Evolutionary conservation across 83 land plant species (phyloP), one percentile per base, ranked within the genome.

Genomic region (Picea engelmannii): DNA sequence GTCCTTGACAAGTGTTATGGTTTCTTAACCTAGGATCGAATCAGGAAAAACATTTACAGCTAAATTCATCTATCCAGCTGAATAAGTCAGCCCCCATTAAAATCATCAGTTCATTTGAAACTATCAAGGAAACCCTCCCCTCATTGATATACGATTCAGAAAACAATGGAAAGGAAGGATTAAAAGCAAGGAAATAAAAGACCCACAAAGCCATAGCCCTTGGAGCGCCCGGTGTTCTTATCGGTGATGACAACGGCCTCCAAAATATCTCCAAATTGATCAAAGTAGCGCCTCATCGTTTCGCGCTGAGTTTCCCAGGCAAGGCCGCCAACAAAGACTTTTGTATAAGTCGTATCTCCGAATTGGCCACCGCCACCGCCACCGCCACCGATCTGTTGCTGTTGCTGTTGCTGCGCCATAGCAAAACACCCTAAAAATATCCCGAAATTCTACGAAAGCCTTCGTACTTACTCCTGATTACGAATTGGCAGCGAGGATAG

Each of bases 241-340:
- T 85, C 86, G 5, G 83, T 81, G 78, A 85, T 85, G 49, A 85
- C 86, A 18, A 85, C 86, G 21, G 86, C 86, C 44, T 85, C 86
- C 80, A 76, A 49, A 27, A 85, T 85, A 80, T 85, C 86, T 5
- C 86, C 86, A 58, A 85, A 85, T 71, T 85, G 86, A 78, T 85
- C 83, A 62, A 85, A 85, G 20, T 85, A 84, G 16, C 82, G 44
- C 38, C 78, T 55, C 85, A 84, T 84, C 49, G 81, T 84, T 60
- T 84, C 85, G 2, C 85, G 23, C 63, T 84, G 85, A 9, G 86
- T 85, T 71, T 85, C 86, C 86, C 86, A 85, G 2, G 86, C 86
- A 3, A 85, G 62, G 7, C 86, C 82, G 2, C 86, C 86, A 9
- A 85, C 86, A 58, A 85, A 85, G 61, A 85, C 75, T 79, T 85